Evolutionary conservation across 2,329 filamentous ascomycete species (phyloP).

Genomic region (Metarhizium rileyi): DNA sequence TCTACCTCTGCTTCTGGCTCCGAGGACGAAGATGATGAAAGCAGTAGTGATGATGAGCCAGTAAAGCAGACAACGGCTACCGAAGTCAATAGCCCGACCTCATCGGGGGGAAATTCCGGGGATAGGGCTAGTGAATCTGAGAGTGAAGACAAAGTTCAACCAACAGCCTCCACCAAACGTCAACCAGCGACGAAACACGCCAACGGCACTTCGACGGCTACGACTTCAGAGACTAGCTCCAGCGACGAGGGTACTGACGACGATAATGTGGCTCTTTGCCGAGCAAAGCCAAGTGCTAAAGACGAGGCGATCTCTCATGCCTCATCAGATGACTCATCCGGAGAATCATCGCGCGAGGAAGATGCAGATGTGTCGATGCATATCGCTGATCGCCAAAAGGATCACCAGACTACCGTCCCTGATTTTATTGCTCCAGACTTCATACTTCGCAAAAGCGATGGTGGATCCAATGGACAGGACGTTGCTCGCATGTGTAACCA

Average conservation of each 20-base stretch:
- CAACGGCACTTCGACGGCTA: slow-evolving; percentile 11
- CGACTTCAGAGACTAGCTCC: slow-evolving; percentile 12
- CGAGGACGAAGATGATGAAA: slow-evolving; percentile 6
- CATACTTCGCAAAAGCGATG: slow-evolving; percentile 37
- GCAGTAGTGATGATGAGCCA: slow-evolving; percentile 8
- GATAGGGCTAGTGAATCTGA: slow-evolving; percentile 18
- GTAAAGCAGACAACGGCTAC: slow-evolving; percentile 9
- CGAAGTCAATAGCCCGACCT: background rate
- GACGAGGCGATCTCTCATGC: background rate
- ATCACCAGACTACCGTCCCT: slow-evolving; percentile 28
- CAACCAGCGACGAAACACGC: slow-evolving; percentile 9
- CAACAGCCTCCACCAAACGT: slow-evolving; percentile 11
- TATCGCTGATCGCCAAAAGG: slow-evolving; percentile 21
- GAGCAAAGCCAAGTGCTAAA: background rate
- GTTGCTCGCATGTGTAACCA: slow-evolving; percentile 46
- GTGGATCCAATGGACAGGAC: slow-evolving; percentile 31
- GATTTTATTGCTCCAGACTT: slow-evolving; percentile 43
- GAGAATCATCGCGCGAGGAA: slow-evolving; percentile 17
- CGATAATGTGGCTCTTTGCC: slow-evolving; percentile 7
- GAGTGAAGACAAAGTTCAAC: background rate
- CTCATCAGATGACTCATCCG: slow-evolving; percentile 8
- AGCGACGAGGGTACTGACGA: slow-evolving; percentile 15
- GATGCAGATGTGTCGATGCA: slow-evolving; percentile 31
- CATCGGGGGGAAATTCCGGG: slow-evolving; percentile 8
- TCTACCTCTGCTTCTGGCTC: slow-evolving; percentile 17